Base-by-base conservation (phyloP, 768 basidiomycete genomes). In the Sarcomyxa edulis region DNA sequence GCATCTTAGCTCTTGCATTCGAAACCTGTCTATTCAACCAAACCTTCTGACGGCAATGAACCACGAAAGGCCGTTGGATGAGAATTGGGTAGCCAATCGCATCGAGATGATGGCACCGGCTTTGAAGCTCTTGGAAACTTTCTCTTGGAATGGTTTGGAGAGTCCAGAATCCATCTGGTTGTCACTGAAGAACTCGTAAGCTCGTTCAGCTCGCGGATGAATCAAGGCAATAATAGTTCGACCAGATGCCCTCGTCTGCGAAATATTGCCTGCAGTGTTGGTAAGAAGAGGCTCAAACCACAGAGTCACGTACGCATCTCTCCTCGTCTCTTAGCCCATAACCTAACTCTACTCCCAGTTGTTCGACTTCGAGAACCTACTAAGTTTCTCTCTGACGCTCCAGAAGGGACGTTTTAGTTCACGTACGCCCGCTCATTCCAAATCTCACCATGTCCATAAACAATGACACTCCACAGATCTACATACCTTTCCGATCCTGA, bases 141-240 rank as follows among this genome's bases (percentile, higher is more conserved):
- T 75, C 46, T 70, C 73, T 43, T 75, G 72, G 72, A 71, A 72
- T 48, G 72, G 71, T 16, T 51, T 66, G n/a, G 73, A 75, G 51
- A 49, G 71, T 42, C 70, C 73, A 4, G 25, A 72, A 48, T 37
- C 35, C 7, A 49, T 75, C 18, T 75, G 72, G 73, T 54, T 48
- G 11, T 53, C 59, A 1, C 53, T 75, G 29, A 60, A 62, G 37
- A 42, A 48, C 12, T 58, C 51, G 67, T 72, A 41, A 29, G 68
- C 59, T 22, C 14, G 23, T 8, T 22, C 43, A 39, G 31, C 32
- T 27, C 20, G 30, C 29, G 19, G 14, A 37, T 31, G 20, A 21
- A 14, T 5, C 19, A 19, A 31, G 31, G 6, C 16, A 23, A 36
- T 40, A 19, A 49, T 27, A 15, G n/a, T 10, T 15, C 38, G 21